Evolutionary conservation across 257 asterid species (phyloP), one percentile per base, ranked within the genome.

Genomic region (Fraxinus americana): DNA sequence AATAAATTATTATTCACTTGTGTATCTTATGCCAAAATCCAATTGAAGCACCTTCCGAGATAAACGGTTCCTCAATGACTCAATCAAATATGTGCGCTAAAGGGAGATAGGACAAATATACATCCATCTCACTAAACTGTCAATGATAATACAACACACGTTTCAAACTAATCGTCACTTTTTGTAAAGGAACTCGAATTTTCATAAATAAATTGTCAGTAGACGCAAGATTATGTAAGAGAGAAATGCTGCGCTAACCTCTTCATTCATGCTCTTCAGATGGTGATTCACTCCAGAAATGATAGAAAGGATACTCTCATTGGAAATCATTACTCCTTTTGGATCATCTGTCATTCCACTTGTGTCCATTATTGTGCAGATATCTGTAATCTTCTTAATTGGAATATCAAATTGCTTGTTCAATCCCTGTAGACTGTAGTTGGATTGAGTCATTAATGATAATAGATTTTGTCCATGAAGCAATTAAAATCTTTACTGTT

Each of bases 331-430:
- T 19, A 90, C 96, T 38, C 97, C 98, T 78, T 93, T 93, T 2
- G 97, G 98, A 54, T 91, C 92, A 16, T 96, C 98, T 19, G 98
- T 91, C 68, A 97, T 92, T 39, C 97, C 98, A 83, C 96, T 92
- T 7, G 98, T 91, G 77, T 92, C 90, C 98, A 91, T 93, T 75
- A 93, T 90, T 0, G 97, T 91, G 75, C 98, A 93, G 75, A 90
- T 88, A 71, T 93, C 94, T 0, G 82, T 83, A 72, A 69, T 83
- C 68, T 87, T 89, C 89, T 91, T 91, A 14, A 25, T 70, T n/a
- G 98, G 98, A 74, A 91, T 78, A 41, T 82, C 92, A 67, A 84
- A 86, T 50, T 79, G 61, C 81, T 89, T 81, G 78, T 81, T 79
- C 74, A 11, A 70, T 79, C 94, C 97, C 97, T 92, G 85, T 32